Base-by-base conservation (phyloP, 345 rosid genomes). In the Populus deltoides region DNA sequence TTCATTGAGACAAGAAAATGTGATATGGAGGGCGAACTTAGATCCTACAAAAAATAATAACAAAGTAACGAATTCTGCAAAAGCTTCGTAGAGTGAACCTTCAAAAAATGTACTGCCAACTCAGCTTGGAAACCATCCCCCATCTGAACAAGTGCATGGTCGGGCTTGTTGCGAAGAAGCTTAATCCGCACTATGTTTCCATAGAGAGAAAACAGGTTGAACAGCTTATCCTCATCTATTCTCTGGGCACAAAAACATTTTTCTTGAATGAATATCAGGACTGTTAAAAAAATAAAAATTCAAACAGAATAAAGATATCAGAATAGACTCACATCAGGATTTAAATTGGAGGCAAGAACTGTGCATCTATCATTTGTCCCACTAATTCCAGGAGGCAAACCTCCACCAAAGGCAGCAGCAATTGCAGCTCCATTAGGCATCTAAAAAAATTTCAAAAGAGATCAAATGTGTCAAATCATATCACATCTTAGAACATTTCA, bases 71-170 rank as follows among this genome's bases (percentile, higher is more conserved):
- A 22, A 69, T 53, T 33, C 20, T 8, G 24, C 33, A 24, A 33
- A 59, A 49, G 5, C 59, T 69, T 51, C 33, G 25, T 33, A 61
- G 79, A 80, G 29, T 81, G 74, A 79, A 93, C 99, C 97, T 92
- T 96, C 75, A 96, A 86, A 86, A 93, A 96, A 79, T 96, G 98
- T 78, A 93, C 98, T 4, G 98, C 99, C 80, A 96, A 85, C 78
- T 96, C 99, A 68, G 99, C 92, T 83, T 94, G 99, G 80, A 96
- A 92, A 67, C 99, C 99, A 78, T 96, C 99, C 3, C 94, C 98
- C 99, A 96, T 90, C 90, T 96, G 97, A 83, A 96, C 90, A 45
- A 96, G 95, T 18, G 99, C 99, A 82, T 96, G 99, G 80, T 96
- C 99, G 13, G 98, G 97, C 85, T 96, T 96, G 83, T 92, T 93